Base-by-base conservation (phyloP, 75 land plant genomes). In the Selaginella moellendorffii region DNA sequence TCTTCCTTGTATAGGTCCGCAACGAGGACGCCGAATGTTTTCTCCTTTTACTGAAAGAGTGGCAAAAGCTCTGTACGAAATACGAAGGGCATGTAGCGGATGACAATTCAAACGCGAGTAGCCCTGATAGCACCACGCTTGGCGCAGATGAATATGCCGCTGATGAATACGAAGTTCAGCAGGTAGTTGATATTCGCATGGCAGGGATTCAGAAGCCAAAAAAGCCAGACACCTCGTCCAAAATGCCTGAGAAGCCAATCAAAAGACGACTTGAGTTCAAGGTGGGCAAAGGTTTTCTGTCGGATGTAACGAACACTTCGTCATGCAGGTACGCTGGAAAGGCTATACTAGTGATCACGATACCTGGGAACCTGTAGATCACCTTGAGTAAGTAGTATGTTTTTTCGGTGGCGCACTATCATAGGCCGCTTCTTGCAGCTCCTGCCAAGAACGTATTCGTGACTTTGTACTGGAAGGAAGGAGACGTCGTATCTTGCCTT, bases 21-120 rank as follows among this genome's bases (percentile, higher is more conserved):
- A 82, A 86, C 77, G 99, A 90, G 63, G 26, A 78, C 64, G 99
- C 97, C 9, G 97, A 84, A 26, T 81, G 88, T 71, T 95, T 90
- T 46, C 72, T 86, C 24, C 69, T 67, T 0, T 51, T 95, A 24
- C 52, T 95, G 5, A 90, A 73, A 65, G 81, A 79, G 60, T 95
- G 99, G 99, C 64, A 81, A n/a, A 84, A 82, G 30, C 76, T 95
- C 0, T 84, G 88, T 46, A 64, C 68, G 42, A 69, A 64, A 14
- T 86, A 72, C 59, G 67, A 17, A 29, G 42, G 64, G 31, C 12
- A 54, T 29, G 63, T 19, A 63, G 28, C 24, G 28, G 58, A 52
- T 2, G 74, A 66, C 1, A 56, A 66, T 68, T 26, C 14, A 14
- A 71, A 66, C 28, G 52, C 26, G 25, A 28, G 24, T 10, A 28